A percentile compares a stretch with the other conserved stretches of the same genome.
Conservation (phyloP, 352 stramenopile species). For the Globisporangium lucens region DNA sequence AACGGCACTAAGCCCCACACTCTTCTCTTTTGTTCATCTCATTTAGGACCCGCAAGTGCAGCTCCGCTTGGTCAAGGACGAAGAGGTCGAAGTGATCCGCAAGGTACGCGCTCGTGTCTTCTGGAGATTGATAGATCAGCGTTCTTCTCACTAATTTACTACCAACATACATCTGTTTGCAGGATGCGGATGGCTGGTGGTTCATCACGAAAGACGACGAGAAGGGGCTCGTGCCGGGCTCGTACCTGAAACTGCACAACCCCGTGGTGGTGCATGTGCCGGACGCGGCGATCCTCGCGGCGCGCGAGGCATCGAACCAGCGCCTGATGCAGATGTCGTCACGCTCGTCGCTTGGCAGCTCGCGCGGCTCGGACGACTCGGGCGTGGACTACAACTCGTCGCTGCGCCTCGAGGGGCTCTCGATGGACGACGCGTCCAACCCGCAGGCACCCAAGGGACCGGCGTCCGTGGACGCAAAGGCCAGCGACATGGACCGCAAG, state of each 20-base stretch:
- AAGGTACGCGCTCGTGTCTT: conserved; percentile 25
- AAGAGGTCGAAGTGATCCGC: conserved; percentile 71
- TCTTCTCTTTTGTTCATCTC: background rate
- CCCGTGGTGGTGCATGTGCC: conserved; percentile 43
- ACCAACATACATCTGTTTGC: background rate
- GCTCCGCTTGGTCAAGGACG: conserved; percentile 63
- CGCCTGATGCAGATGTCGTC: conserved; percentile 58
- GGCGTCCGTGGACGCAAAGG: conserved; percentile 52
- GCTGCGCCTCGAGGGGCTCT: conserved; percentile 32
- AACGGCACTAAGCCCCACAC: background rate
- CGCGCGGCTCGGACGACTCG: conserved; percentile 20
- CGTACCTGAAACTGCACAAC: conserved; percentile 71
- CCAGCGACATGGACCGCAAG: conserved; percentile 49
- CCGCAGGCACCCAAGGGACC: conserved; percentile 36
- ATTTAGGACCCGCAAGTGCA: conserved; percentile 59
- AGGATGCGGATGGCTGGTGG: conserved; percentile 81
- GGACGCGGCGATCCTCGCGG: conserved; percentile 59
- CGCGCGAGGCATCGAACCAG: conserved; percentile 75
- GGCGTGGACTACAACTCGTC: conserved; percentile 36
- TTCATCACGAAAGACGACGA: conserved; percentile 75
- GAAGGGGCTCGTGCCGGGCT: conserved; percentile 76
- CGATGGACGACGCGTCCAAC: conserved; percentile 28
- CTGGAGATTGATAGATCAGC: background rate
- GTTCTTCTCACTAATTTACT: background rate
- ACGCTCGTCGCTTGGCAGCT: conserved; percentile 21